Percentiles rank a stretch among this genome's conserved stretches.
Conservation (phyloP, 1,284 basidiomycete genomes). For the Cryptococcus wingfieldii region DNA sequence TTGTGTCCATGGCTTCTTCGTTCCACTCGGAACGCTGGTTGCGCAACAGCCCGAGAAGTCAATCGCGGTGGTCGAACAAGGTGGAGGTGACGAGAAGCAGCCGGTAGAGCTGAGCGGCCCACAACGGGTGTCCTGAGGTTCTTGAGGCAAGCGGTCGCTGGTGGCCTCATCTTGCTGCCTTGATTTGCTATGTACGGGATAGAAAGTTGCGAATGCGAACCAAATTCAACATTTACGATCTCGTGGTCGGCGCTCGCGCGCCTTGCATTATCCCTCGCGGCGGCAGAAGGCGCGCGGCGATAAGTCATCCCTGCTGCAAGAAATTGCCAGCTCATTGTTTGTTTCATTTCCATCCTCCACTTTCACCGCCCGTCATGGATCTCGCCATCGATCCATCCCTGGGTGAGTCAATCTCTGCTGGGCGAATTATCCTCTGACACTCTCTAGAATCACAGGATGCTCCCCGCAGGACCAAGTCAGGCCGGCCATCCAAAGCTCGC, state of each 20-base stretch:
- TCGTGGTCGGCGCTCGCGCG: not conserved
- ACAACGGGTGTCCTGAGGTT: not conserved
- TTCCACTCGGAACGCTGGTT: not conserved
- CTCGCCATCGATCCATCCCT: not conserved
- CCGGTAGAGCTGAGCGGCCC: not conserved
- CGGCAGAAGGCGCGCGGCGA: not conserved
- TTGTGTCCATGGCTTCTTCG: not conserved
- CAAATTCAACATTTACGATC: not conserved
- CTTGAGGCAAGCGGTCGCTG: not conserved
- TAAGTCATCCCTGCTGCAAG: not conserved
- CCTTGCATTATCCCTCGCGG: not conserved
- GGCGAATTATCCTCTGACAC: too few species aligned
- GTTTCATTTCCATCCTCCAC: conserved; percentile 13
- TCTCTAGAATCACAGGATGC: not conserved
- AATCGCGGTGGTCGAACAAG: not conserved
- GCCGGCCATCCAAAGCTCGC: conserved; percentile 6
- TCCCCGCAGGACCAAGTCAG: conserved; percentile 1
- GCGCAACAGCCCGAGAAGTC: not conserved
- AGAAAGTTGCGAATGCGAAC: not conserved
- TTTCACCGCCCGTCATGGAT: conserved; percentile 5
- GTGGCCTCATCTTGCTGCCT: not conserved
- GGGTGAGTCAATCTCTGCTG: not conserved
- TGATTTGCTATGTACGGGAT: not conserved
- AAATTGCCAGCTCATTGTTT: conserved; percentile 14
- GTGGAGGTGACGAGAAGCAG: not conserved